These are phyloP conservation scores for Pichia sp. DNA, from an alignment of 1,139 yeast species.

Conservation along the genomic window DNA sequence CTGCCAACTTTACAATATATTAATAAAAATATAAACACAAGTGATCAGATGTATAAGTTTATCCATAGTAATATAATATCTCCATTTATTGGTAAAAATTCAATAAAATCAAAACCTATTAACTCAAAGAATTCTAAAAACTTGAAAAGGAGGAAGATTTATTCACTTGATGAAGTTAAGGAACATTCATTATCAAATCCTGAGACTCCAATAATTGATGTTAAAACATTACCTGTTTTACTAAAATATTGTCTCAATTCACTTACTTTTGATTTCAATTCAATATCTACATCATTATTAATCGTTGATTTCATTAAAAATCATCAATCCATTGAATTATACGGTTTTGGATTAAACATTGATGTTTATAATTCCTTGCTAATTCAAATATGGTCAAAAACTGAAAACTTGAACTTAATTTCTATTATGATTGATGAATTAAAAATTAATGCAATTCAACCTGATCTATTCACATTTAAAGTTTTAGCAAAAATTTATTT, in stretches of 20 bases:
- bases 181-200: constrained; percentile 15
- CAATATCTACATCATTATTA: constrained; percentile 22
- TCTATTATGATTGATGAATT: constrained; percentile 25
- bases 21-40: constrained; percentile 16
- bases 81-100: constrained; percentile 14
- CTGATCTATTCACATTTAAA: constrained; percentile 26
- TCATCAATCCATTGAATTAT: constrained; percentile 26
- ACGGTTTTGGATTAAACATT: constrained; percentile 27
- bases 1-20: constrained; percentile 22
- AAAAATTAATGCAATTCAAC: constrained; percentile 27
- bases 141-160: background rate
- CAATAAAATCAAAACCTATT: background rate
- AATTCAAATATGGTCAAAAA: constrained; percentile 24
- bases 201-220: constrained; percentile 20
- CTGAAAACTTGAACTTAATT: constrained; percentile 24
- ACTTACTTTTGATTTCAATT: constrained; percentile 25
- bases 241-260: constrained; percentile 25
- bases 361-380: constrained; percentile 28
- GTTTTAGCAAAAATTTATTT: constrained; percentile 24
- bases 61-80: constrained; percentile 19
- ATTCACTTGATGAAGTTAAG: constrained; percentile 10
- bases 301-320: constrained; percentile 24
- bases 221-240: constrained; percentile 25
- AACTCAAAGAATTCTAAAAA: background rate
- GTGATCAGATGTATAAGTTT: constrained; percentile 20